Conservation (phyloP, 345 rosid genomes). For the Eucalyptus curtisii region DNA sequence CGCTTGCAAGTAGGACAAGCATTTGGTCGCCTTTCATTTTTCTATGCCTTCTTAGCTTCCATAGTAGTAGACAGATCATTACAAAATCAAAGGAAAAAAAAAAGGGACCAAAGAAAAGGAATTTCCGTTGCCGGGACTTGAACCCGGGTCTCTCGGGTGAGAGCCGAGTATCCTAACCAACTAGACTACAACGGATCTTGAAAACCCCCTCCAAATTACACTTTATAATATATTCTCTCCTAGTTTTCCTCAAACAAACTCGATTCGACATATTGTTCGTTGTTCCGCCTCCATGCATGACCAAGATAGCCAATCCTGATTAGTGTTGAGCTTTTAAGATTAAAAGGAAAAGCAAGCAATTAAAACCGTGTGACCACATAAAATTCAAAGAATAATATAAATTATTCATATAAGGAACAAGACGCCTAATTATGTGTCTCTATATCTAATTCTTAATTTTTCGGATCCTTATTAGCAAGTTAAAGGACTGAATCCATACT, state of each 20-base stretch:
- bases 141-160: slow-evolving; percentile 33
- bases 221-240: rapidly evolving
- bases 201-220: rapidly evolving
- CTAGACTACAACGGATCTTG: slow-evolving; percentile 28
- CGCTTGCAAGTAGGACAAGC: neutral
- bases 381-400: too few species aligned
- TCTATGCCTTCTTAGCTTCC: neutral
- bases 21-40: neutral
- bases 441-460: neutral
- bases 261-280: neutral
- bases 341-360: neutral
- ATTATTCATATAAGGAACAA: neutral
- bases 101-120: neutral
- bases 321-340: neutral
- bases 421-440: neutral
- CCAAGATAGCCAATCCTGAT: neutral
- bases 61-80: neutral
- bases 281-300: neutral
- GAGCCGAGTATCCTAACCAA: slow-evolving; percentile 35
- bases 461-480: neutral
- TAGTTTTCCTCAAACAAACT: neutral
- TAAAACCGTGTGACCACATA: neutral
- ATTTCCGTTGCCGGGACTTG: slow-evolving; percentile 26
- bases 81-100: neutral
- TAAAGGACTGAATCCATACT: neutral